Conservation (phyloP, 257 asterid species). For the Paraleonurus japonicus region DNA sequence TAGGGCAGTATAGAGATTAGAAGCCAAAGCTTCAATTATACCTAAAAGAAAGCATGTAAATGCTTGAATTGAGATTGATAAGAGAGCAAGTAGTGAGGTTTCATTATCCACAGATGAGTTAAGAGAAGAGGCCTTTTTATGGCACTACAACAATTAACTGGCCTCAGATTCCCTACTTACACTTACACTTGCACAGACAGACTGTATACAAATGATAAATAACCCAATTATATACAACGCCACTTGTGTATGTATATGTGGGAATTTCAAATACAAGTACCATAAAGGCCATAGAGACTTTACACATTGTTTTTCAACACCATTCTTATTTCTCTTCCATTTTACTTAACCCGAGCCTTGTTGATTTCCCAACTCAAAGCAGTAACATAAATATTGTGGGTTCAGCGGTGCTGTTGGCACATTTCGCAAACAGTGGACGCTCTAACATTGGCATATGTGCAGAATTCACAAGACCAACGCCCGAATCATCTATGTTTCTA, state of each 20-base stretch:
- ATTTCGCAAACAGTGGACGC: slow-evolving; percentile 57
- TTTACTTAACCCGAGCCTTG: background rate
- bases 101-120: background rate
- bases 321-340: background rate
- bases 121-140: background rate
- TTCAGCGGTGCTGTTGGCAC: slow-evolving; percentile 69
- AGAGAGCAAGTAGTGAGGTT: background rate
- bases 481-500: slow-evolving; percentile 52
- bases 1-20: no score
- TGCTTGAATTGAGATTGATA: background rate
- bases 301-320: slow-evolving; percentile 7
- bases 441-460: slow-evolving; percentile 65
- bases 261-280: slow-evolving; percentile 23
- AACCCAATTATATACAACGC: slow-evolving; percentile 30
- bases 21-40: no score
- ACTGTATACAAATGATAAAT: background rate
- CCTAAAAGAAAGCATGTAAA: background rate
- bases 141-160: background rate
- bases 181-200: no score
- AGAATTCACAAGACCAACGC: slow-evolving; percentile 74
- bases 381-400: background rate
- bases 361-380: background rate
- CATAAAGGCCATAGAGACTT: slow-evolving; percentile 3
- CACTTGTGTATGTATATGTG: background rate
- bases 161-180: background rate